phyloP scores from a whole-genome alignment of 2,329 filamentous ascomycete species.

The Mycosphaerelloides madeirae region DNA sequence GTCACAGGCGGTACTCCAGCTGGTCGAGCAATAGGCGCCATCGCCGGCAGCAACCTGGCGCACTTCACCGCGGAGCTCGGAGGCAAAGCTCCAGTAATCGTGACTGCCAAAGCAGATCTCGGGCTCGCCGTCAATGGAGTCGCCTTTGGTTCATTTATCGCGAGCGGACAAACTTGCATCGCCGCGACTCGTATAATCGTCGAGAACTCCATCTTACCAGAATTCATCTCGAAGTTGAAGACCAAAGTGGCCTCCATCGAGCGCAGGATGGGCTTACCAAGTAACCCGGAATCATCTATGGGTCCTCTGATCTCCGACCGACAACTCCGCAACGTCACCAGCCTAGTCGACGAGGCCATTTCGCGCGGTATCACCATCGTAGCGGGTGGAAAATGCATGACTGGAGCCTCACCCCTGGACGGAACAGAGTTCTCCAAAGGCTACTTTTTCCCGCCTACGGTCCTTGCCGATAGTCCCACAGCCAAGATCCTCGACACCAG shows the following conservation, averaged over 20 bases:
- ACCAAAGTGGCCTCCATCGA: conserved; percentile 63
- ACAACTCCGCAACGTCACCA: conserved; percentile 60
- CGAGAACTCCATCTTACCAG: conserved; percentile 47
- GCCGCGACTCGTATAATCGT: conserved; percentile 53
- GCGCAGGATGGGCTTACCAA: conserved; percentile 61
- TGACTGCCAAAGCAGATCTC: conserved; percentile 44
- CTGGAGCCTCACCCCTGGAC: conserved; percentile 47
- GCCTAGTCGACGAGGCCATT: conserved; percentile 61
- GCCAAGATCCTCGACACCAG: conserved; percentile 19
- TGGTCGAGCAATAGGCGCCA: conserved; percentile 61
- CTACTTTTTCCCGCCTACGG: conserved; percentile 47
- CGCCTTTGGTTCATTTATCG: conserved; percentile 52
- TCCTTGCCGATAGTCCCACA: conserved; percentile 27
- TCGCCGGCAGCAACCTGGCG: conserved; percentile 62
- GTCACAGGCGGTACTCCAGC: conserved; percentile 73
- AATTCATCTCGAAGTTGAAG: conserved; percentile 55
- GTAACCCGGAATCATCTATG: conserved; percentile 64
- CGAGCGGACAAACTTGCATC: conserved; percentile 55
- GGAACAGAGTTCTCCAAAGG: conserved; percentile 48
- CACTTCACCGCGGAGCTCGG: conserved; percentile 56
- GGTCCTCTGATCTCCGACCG: conserved; percentile 58
- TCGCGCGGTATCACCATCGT: conserved; percentile 50
- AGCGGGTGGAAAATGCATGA: conserved; percentile 44
- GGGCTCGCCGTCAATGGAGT: conserved; percentile 54
- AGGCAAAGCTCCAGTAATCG: conserved; percentile 55